Percentiles rank a stretch among this genome's conserved stretches.
phyloP scores from a whole-genome alignment of 2,329 filamentous ascomycete genomes.

The Phyllosticta citriasiana region DNA sequence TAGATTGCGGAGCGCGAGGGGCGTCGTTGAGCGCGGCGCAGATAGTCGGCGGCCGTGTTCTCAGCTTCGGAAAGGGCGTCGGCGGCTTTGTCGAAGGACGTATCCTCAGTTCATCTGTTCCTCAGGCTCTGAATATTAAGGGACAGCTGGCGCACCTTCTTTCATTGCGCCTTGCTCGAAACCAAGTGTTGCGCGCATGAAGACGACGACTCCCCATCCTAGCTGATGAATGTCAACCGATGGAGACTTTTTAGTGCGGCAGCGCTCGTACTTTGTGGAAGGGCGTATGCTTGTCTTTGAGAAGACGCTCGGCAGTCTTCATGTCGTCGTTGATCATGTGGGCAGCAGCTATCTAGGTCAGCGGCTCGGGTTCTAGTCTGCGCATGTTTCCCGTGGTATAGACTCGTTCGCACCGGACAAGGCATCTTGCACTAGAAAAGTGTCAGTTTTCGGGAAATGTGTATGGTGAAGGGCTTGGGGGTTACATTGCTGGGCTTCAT shows the following conservation, averaged over 20 bases:
- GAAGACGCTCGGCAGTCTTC: conserved; percentile 64
- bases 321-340: conserved; percentile 87
- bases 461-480: conserved; percentile 1
- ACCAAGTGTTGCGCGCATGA: conserved; percentile 76
- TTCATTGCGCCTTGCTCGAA: conserved; percentile 89
- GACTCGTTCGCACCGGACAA: conserved; percentile 31
- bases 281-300: conserved; percentile 65
- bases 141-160: conserved; percentile 40
- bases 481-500: conserved; percentile 48
- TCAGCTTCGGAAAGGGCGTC: conserved; percentile 66
- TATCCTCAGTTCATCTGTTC: neutral
- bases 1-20: conserved; percentile 51
- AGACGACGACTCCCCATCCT: conserved; percentile 69
- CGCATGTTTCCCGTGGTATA: neutral
- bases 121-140: neutral
- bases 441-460: neutral
- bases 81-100: conserved; percentile 42
- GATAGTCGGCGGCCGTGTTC: conserved; percentile 62
- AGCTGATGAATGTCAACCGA: conserved; percentile 41
- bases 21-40: conserved; percentile 54
- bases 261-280: conserved; percentile 58
- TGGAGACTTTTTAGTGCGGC: neutral
- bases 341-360: conserved; percentile 43
- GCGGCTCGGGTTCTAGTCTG: neutral
- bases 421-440: conserved; percentile 33